Base-by-base conservation (phyloP, 805 yeast genomes). In the Candida awuae region DNA sequence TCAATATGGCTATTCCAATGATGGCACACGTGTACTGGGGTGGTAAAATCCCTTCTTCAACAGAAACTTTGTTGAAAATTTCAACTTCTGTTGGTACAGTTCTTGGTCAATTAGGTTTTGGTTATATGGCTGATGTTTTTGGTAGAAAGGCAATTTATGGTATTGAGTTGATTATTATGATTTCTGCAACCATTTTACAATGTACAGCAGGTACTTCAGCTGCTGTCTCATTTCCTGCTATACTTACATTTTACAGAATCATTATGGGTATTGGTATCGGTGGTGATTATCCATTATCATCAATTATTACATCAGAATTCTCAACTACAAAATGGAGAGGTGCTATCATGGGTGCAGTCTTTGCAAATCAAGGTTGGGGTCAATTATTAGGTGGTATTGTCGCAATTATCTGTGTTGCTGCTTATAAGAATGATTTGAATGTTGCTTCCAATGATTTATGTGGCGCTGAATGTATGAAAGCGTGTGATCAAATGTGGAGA, bases 361-460 rank as follows among this genome's bases (percentile, higher is more conserved):
- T 88, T 63, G 90, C 96, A 42, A 87, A 87, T 70, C 97, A 88
- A 68, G 97, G 96, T 65, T 77, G 92, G 79, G 97, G 97, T 63
- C 96, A 88, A 69, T 73, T 87, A 45, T 56, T 78, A 15, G 95
- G 86, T 44, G 95, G 90, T 75, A 69, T 86, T 49, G 84, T 86
- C 52, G 84, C 94, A 41, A 65, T 86, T 45, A 57, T 84, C 42
- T 71, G 77, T 56, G 82, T 84, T 50, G 83, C 80, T 41, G 94
- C 77, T 53, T 87, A 81, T 73, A 84, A 82, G 61, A 61, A 66
- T 49, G 69, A 69, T 29, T 66, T 86, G 49, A 58, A 49, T 39
- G 86, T 83, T 31, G 62, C 68, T 49, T 52, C 68, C 35, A 70
- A 77, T 47, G 63, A 70, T 26, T 71, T 71, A 54, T 86, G 95